phyloP scores from a whole-genome alignment of 164 flowering plant genomes.

The Kalanchoe fedtschenkoi region DNA sequence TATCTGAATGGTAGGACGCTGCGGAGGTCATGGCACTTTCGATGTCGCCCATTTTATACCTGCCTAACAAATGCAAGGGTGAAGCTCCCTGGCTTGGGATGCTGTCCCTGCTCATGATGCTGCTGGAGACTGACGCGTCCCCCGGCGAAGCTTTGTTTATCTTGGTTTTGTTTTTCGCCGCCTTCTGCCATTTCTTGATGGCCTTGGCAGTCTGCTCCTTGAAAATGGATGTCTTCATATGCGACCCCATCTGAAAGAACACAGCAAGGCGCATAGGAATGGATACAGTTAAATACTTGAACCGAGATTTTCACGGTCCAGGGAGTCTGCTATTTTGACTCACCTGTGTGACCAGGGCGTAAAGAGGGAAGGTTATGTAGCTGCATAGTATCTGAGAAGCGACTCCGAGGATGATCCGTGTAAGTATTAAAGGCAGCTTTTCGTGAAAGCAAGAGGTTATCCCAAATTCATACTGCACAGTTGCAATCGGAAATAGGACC shows the following conservation, averaged over 20 bases:
- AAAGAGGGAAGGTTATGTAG: conserved; percentile 67
- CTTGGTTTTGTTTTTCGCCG: conserved; percentile 30
- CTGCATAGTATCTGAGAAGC: conserved; percentile 51
- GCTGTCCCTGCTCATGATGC: conserved; percentile 28
- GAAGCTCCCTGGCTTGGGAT: conserved; percentile 40
- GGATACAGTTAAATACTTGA: neutral
- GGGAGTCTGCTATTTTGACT: conserved; percentile 9
- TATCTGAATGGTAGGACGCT: conserved; percentile 28
- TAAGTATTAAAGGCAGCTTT: conserved; percentile 16
- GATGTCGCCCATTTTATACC: conserved; percentile 17
- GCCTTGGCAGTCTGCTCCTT: conserved; percentile 63
- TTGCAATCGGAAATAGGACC: neutral
- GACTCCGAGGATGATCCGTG: conserved; percentile 34
- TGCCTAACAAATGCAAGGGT: conserved; percentile 39
- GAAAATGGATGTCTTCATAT: conserved; percentile 61
- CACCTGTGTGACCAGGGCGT: conserved; percentile 64
- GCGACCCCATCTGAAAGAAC: conserved; percentile 53
- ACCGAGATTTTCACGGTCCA: neutral
- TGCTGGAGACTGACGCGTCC: conserved; percentile 10
- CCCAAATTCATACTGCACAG: conserved; percentile 48
- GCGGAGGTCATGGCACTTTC: conserved; percentile 29
- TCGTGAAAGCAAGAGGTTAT: conserved; percentile 45
- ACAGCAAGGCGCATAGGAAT: neutral
- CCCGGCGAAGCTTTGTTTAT: conserved; percentile 19
- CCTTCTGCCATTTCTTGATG: conserved; percentile 50